A percentile compares a stretch with the other conserved stretches of the same genome.
Evolutionary conservation across 495 filamentous ascomycete genomes (phyloP).

Genomic region (Copromyces sp.): DNA sequence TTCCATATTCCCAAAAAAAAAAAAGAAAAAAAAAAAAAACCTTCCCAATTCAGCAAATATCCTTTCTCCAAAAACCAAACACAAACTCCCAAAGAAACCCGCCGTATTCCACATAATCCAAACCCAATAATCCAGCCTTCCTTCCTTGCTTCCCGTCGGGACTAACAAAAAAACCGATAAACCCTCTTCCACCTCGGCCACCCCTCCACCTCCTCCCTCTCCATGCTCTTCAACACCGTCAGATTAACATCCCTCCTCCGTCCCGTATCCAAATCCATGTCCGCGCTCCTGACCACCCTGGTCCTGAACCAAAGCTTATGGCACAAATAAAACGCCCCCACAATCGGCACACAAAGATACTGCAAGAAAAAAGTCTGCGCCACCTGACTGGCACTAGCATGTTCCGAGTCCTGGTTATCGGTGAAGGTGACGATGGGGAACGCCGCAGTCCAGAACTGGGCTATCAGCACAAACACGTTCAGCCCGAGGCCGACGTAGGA

Average conservation of each 20-base stretch:
- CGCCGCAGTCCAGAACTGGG: slow-evolving; percentile 89
- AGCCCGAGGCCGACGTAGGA: slow-evolving; percentile 76
- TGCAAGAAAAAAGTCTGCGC: slow-evolving; percentile 59
- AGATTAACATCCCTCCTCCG: slow-evolving; percentile 65
- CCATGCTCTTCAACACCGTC: slow-evolving; percentile 60
- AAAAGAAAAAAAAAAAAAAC: too few relatives aligned
- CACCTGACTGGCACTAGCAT: neutral
- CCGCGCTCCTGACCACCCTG: slow-evolving; percentile 46
- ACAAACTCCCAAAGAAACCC: too few relatives aligned
- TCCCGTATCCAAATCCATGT: slow-evolving; percentile 88
- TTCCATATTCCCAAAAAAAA: too few relatives aligned
- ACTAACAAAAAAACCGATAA: slow-evolving; percentile 44
- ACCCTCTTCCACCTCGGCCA: slow-evolving; percentile 86
- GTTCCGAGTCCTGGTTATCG: neutral
- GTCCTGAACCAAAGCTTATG: slow-evolving; percentile 78
- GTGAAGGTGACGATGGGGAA: slow-evolving; percentile 48
- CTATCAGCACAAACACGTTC: slow-evolving; percentile 73
- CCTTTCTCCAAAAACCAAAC: too few relatives aligned
- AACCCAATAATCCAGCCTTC: too few relatives aligned
- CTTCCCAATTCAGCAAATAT: too few relatives aligned
- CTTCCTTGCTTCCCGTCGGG: too few relatives aligned
- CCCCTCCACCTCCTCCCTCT: slow-evolving; percentile 54
- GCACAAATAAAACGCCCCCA: slow-evolving; percentile 59
- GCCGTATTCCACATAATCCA: too few relatives aligned
- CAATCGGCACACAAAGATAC: slow-evolving; percentile 79